Base-by-base conservation (phyloP, 2,329 filamentous ascomycete genomes). In the Fusarium napiforme region DNA sequence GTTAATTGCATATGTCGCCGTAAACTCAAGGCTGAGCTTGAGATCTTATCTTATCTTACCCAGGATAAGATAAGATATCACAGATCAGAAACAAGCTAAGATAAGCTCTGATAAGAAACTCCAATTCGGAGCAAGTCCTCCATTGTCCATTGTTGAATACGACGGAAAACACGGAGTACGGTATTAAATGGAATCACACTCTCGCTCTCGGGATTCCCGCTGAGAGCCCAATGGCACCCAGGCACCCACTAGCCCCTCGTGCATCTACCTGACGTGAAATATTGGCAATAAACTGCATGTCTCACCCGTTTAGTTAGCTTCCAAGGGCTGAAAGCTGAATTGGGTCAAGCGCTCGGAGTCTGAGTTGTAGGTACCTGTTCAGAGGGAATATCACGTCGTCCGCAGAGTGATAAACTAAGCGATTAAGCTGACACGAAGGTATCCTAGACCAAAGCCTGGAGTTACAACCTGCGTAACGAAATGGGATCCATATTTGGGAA, bases 401-500 rank as follows among this genome's bases (percentile, higher is more conserved):
- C 19, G 3, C 26, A 12, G 11, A 26, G 23, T 1, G 8, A 47
- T 21, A 8, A 15, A 15, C 30, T 5, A 14, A 19, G 47, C 11
- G 0, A 23, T 14, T 23, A 23, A 34, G 11, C 11, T 18, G 30
- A 23, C 18, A 28, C 46, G 3, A 34, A 50, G 4, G 0, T 10
- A 18, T 7, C 6, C 2, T 32, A 11, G 19, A 4, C 6, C 16
- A 0, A 4, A 18, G 14, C 7, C 4, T 32, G 9, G 1, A 18
- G 12, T 10, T 46, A 9, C 12, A 21, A 28, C 26, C 6, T 45
- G 42, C 10, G 0, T 45, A 5, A 9, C 16, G 0, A 19, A 23
- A 19, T 26, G 0, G 0, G 0, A 19, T 5, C 16, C n/a, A 47
- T 28, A 3, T 1, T 7, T 47, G 2, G 9, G 15, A 15, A 14